Evolutionary conservation across 1,284 basidiomycete genomes (phyloP), one percentile per base, ranked within the genome.

Genomic region (Mycena sp.): DNA sequence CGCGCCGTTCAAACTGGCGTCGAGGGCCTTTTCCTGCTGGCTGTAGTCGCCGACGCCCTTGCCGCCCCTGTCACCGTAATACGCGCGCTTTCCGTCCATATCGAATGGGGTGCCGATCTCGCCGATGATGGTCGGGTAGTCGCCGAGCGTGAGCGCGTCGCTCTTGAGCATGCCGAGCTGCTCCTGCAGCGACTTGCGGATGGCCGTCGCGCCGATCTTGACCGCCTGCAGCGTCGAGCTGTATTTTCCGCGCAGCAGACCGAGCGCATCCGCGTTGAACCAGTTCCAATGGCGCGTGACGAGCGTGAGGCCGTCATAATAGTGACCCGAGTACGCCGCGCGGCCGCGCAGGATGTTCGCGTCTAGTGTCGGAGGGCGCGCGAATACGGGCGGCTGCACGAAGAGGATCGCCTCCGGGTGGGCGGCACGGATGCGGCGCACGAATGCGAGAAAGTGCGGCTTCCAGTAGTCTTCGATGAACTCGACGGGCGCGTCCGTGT

Each of bases 251-350:
- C 97, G 82, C 41, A 99, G 78, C 9, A 99, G 77, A 1, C 97
- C 97, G 0, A 99, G 80, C 0, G 96, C 94, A 76, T 99, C 97
- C 2, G 95, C 96, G 72, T 99, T 99, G 84, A 97, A 95, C 94
- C 92, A 95, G 74, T 96, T 93, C 96, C 94, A 97, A 70, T 96
- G 93, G 30, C 92, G 83, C 35, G 92, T 93, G 29, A 94, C 80
- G 19, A 93, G 83, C 7, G 92, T 93, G 45, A 98, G 82, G 1
- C 97, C 97, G 72, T 99, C 97, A 75, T 99, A 99, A 76, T 95
- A 99, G 77, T 99, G 97, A 0, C 89, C 85, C 0, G 94, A 91
- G 65, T 93, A 91, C 56, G 87, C 93, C 10, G 87, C 90, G 2
- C 97, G 87, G 0, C 90, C 89, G 44, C 82, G 79, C 16, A 96